These are phyloP conservation scores for Suillus ampliporus DNA, from an alignment of 768 basidiomycete species.

Conservation along the genomic window DNA sequence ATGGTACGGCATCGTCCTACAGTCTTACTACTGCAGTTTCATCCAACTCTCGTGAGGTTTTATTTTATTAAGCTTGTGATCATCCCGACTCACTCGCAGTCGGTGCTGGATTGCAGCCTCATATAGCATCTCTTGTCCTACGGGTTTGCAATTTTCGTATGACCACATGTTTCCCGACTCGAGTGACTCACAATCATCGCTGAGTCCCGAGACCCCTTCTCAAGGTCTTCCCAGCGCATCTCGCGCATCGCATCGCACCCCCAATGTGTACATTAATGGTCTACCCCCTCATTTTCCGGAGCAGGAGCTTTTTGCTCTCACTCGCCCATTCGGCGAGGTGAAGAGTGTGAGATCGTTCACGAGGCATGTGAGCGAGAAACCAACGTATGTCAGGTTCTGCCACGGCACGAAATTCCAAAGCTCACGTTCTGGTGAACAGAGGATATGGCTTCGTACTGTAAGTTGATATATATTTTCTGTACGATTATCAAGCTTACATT, in stretches of 20 bases:
- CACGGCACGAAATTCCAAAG: constrained; percentile 10
- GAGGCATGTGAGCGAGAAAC: constrained; percentile 76
- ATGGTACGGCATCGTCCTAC: constrained; percentile 19
- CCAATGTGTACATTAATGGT: constrained; percentile 90
- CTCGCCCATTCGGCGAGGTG: constrained; percentile 73
- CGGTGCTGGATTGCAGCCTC: constrained; percentile 24
- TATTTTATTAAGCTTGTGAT: neutral
- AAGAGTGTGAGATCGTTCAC: constrained; percentile 86
- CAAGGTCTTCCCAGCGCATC: constrained; percentile 17
- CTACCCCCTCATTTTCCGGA: constrained; percentile 84
- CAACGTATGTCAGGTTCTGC: constrained; percentile 46
- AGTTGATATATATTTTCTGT: constrained; percentile 35
- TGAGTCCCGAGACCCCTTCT: constrained; percentile 19
- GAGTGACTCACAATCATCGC: constrained; percentile 19
- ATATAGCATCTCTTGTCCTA: constrained; percentile 28
- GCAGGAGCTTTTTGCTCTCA: constrained; percentile 75
- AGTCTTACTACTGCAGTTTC: constrained; percentile 16
- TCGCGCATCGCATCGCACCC: constrained; percentile 44
- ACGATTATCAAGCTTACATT: constrained; percentile 5
- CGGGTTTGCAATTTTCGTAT: constrained; percentile 16
- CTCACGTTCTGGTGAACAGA: constrained; percentile 41
- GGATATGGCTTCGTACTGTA: constrained; percentile 84
- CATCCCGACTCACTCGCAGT: constrained; percentile 4
- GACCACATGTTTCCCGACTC: constrained; percentile 19
- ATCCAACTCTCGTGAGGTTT: constrained; percentile 33